Conservation (phyloP, 2,329 filamentous ascomycete species). For the Aspergillus tubingensis region DNA sequence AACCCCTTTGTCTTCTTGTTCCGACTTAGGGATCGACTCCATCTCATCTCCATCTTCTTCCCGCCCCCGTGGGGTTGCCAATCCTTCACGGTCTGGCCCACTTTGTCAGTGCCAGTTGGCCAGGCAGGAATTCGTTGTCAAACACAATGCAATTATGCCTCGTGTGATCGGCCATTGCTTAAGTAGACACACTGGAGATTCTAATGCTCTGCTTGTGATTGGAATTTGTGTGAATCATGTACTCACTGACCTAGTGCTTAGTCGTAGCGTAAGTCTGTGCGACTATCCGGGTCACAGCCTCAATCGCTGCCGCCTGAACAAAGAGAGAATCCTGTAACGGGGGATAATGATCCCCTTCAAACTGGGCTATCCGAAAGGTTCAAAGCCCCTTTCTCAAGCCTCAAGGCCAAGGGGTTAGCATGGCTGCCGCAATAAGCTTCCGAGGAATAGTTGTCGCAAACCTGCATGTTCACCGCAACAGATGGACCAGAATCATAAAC, state of each 20-base stretch:
- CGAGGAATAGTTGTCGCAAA: background rate
- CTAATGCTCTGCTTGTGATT: background rate
- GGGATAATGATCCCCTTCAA: background rate
- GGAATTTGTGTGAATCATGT: background rate
- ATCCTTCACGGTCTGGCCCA: slow-evolving; percentile 2
- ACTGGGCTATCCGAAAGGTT: background rate
- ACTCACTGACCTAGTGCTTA: background rate
- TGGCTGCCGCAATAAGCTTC: background rate
- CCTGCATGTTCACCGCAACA: background rate
- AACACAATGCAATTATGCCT: background rate
- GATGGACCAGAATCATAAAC: background rate
- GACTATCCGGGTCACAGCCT: background rate
- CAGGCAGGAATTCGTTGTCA: background rate
- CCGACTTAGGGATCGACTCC: slow-evolving; percentile 4
- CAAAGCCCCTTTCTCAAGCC: background rate
- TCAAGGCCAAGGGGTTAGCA: background rate
- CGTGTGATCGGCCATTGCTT: background rate
- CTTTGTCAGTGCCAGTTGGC: slow-evolving; percentile 1
- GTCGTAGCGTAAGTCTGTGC: background rate
- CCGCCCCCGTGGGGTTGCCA: slow-evolving; percentile 10
- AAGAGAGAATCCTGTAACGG: background rate
- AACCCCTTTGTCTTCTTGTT: background rate
- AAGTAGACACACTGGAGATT: background rate
- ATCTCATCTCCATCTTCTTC: slow-evolving; percentile 5
- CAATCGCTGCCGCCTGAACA: background rate